Base-by-base conservation (phyloP, 345 rosid genomes). In the Laguncularia racemosa region DNA sequence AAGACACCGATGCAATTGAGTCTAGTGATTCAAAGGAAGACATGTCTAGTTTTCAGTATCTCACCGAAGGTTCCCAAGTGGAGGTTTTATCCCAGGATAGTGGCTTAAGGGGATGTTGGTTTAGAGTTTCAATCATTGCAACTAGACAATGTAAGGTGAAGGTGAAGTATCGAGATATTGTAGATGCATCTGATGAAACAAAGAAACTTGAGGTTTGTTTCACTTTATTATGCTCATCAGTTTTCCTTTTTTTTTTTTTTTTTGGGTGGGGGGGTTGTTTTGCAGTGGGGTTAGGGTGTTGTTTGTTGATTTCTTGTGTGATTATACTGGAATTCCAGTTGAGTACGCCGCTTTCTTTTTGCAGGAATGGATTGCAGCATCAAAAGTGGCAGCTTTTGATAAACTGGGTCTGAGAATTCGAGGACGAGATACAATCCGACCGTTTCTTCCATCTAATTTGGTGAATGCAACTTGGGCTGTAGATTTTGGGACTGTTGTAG, bases 41-140 rank as follows among this genome's bases (percentile, higher is more conserved):
- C 57, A 78, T 67, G 56, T 66, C 19, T 43, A 73, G 55, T 43
- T 64, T 59, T 6, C 66, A 21, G n/a, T 48, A 52, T 70, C 57
- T 83, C 2, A 65, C 73, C 47, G 74, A 79, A 57, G 95, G 97
- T 48, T 80, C 78, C 49, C 70, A 74, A 61, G 79, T 90, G 51
- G 93, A 87, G 73, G 78, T 90, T 56, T 85, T 84, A 28, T 77
- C 85, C 16, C 84, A 84, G 68, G 95, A 90, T 56, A 86, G 97
- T 75, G 95, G 97, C 65, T 60, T 90, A 50, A 78, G 83, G 66
- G 97, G 95, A 13, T 90, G 95, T 65, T 90, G 95, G 97, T 78
- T 83, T 69, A 81, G 76, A 67, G 95, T 88, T 26, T 64, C 44
- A 67, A 68, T 90, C 59, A 65, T 90, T 59, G 83, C 83, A 74